Evolutionary conservation across 2,329 filamentous ascomycete species (phyloP).

Genomic region (Cladosporium sp.): DNA sequence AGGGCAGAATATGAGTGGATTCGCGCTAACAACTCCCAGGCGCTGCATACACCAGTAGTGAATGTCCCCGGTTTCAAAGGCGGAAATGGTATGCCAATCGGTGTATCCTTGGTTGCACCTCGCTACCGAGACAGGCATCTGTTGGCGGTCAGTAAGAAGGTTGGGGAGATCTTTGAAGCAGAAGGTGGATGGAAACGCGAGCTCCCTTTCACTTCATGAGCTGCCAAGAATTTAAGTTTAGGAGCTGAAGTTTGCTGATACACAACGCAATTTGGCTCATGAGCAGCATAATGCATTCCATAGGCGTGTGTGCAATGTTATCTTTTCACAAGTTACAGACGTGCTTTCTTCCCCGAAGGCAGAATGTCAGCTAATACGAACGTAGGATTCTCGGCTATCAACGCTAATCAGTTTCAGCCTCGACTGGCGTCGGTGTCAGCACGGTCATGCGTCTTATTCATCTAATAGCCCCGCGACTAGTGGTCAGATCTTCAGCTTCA

Average conservation of each 20-base stretch:
- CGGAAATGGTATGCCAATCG: conserved; percentile 55
- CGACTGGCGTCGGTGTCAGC: not conserved
- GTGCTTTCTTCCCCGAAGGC: too few relatives aligned
- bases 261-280: too few relatives aligned
- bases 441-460: not conserved
- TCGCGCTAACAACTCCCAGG: conserved; percentile 12
- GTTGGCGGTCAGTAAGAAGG: conserved; percentile 38
- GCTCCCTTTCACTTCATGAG: not conserved
- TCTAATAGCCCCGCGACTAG: too few relatives aligned
- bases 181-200: conserved; percentile 32
- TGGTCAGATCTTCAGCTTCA: too few relatives aligned
- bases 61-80: conserved; percentile 62
- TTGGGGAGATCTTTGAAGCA: conserved; percentile 38
- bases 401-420: not conserved
- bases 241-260: too few relatives aligned
- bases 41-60: conserved; percentile 58
- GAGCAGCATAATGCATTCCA: too few relatives aligned
- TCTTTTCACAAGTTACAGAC: too few relatives aligned
- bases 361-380: too few relatives aligned
- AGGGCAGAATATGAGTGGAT: not conserved
- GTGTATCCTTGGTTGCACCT: conserved; percentile 49
- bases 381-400: not conserved
- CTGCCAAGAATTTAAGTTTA: not conserved
- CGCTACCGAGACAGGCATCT: conserved; percentile 44
- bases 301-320: too few relatives aligned